Percentiles rank a stretch among this genome's conserved stretches.
Evolutionary conservation across 1,139 yeast genomes (phyloP).

Genomic region (Entelexis sorbosivorans): DNA sequence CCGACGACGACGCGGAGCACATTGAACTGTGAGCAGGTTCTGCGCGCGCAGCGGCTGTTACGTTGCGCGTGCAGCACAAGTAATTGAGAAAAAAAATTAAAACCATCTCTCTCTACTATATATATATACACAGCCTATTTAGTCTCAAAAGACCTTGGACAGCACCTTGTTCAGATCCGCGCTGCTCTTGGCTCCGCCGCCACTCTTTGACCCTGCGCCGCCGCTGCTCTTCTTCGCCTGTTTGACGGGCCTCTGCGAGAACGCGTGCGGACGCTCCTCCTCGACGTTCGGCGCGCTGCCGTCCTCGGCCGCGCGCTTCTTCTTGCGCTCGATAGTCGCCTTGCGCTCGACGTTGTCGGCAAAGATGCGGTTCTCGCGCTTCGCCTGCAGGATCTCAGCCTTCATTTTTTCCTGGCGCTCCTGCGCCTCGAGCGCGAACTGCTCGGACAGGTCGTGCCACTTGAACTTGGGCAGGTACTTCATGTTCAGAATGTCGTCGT

Average conservation of each 20-base stretch:
- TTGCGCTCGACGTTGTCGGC: conserved; percentile 74
- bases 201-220: neutral
- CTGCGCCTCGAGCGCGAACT: conserved; percentile 83
- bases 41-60: too few relatives aligned
- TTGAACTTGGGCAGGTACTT: conserved; percentile 85
- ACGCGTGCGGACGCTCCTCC: conserved; percentile 22
- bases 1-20: neutral
- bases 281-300: conserved; percentile 9
- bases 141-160: conserved; percentile 21
- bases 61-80: too few relatives aligned
- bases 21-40: neutral
- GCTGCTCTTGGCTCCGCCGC: neutral
- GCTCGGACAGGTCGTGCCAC: conserved; percentile 91
- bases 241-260: conserved; percentile 27
- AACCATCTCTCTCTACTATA: too few relatives aligned
- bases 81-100: too few relatives aligned
- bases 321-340: conserved; percentile 49
- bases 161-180: conserved; percentile 22
- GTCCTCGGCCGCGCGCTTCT: conserved; percentile 18
- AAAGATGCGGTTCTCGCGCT: conserved; percentile 72
- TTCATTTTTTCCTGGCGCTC: conserved; percentile 77
- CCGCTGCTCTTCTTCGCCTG: conserved; percentile 22
- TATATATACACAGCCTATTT: neutral
- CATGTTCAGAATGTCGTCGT: conserved; percentile 86
- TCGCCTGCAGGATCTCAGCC: conserved; percentile 81